phyloP scores from a whole-genome alignment of 1,139 yeast species.

The Taphrina confusa region DNA sequence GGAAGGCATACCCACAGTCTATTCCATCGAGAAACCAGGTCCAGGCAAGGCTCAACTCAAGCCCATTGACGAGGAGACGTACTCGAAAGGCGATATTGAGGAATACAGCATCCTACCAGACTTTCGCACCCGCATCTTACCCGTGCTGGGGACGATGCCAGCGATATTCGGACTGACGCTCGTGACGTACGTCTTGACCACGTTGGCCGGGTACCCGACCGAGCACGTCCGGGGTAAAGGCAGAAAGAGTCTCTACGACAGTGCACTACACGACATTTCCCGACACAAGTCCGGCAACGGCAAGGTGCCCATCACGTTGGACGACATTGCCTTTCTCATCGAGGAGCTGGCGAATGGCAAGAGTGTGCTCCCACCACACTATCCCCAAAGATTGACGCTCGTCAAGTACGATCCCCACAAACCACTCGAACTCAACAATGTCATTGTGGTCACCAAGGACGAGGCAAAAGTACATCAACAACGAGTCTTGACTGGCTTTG shows the following conservation, averaged over 20 bases:
- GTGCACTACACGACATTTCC: conserved; percentile 75
- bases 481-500: not conserved
- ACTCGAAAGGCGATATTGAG: conserved; percentile 77
- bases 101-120: conserved; percentile 83
- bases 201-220: conserved; percentile 69
- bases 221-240: conserved; percentile 79
- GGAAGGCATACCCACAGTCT: conserved; percentile 80
- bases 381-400: conserved; percentile 77
- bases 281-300: conserved; percentile 70
- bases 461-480: conserved; percentile 66
- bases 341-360: conserved; percentile 93
- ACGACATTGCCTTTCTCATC: conserved; percentile 78
- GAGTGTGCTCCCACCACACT: conserved; percentile 55
- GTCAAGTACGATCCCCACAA: conserved; percentile 74
- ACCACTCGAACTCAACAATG: conserved; percentile 62
- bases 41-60: conserved; percentile 84
- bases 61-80: conserved; percentile 79
- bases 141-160: conserved; percentile 95
- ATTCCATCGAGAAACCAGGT: conserved; percentile 94
- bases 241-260: conserved; percentile 78
- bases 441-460: conserved; percentile 83
- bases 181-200: conserved; percentile 78
- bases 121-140: conserved; percentile 88
- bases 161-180: conserved; percentile 90
- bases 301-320: conserved; percentile 47